Conservation (phyloP, 257 asterid genomes). For the Plantago major region DNA sequence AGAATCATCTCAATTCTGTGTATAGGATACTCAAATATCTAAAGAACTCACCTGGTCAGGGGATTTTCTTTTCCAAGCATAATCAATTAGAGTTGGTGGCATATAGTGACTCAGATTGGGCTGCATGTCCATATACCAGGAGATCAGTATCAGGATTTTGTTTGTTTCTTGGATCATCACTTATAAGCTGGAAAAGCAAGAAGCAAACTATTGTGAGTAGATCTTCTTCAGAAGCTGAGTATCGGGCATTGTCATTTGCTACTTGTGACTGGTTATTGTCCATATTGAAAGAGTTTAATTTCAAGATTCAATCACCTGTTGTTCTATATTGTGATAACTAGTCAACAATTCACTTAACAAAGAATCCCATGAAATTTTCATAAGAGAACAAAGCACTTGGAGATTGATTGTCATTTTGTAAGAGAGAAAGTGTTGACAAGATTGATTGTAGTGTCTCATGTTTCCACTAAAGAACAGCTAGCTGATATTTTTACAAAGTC, state of each 20-base stretch:
- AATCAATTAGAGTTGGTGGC: no score
- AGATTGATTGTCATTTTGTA: neutral
- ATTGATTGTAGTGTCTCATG: no score
- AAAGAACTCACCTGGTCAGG: neutral
- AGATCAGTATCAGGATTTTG: neutral
- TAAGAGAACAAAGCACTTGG: neutral
- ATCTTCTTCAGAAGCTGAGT: neutral
- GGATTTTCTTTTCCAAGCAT: neutral
- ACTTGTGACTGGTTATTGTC: neutral
- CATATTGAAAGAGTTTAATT: neutral
- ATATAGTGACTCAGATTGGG: no score
- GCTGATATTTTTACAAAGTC: no score
- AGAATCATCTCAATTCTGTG: neutral
- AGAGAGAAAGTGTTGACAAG: neutral
- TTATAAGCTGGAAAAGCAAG: conserved; percentile 1
- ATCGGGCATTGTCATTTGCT: neutral
- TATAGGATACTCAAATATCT: neutral
- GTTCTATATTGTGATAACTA: neutral
- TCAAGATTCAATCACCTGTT: neutral
- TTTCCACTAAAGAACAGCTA: no score
- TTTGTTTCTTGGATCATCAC: neutral
- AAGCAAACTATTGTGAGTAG: neutral
- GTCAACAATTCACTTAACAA: neutral
- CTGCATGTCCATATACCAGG: neutral
- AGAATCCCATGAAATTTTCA: neutral